phyloP scores from a whole-genome alignment of 78 protist genomes.

The Chrysochromulina parva region DNA sequence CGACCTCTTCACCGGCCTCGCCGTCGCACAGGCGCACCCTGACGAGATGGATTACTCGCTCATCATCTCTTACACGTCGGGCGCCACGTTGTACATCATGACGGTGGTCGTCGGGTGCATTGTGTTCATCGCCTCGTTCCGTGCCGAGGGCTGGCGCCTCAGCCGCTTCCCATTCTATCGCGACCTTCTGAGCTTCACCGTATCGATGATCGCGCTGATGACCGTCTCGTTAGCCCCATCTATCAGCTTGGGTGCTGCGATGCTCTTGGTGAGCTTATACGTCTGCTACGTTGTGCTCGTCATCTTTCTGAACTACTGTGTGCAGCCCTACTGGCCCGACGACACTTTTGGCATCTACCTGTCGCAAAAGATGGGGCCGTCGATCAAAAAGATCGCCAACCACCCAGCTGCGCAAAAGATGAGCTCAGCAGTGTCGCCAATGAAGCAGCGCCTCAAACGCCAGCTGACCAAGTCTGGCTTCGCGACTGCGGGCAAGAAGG shows the following conservation, averaged over 20 bases:
- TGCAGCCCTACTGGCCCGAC: not conserved
- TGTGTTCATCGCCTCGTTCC: not conserved
- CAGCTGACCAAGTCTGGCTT: no score
- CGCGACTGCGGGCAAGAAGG: no score
- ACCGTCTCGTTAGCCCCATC: not conserved
- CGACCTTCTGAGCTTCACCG: not conserved
- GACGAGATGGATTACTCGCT: not conserved
- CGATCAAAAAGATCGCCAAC: no score
- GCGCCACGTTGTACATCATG: slow-evolving; percentile 16
- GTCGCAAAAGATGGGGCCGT: not conserved
- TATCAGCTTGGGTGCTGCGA: not conserved
- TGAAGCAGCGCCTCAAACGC: no score
- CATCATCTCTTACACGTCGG: not conserved
- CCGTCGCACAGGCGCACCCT: not conserved
- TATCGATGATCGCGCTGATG: not conserved
- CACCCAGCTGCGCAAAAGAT: no score
- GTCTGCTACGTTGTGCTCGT: slow-evolving; percentile 11
- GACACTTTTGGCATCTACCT: not conserved
- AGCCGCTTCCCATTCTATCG: not conserved
- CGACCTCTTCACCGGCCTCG: slow-evolving; percentile 48
- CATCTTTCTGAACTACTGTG: not conserved
- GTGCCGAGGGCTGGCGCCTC: not conserved
- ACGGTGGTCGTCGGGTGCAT: slow-evolving; percentile 25
- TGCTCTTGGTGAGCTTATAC: not conserved
- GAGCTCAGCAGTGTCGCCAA: no score